These are phyloP conservation scores for Russula dissimulans DNA, from an alignment of 768 basidiomycete genomes.

Conservation along the genomic window DNA sequence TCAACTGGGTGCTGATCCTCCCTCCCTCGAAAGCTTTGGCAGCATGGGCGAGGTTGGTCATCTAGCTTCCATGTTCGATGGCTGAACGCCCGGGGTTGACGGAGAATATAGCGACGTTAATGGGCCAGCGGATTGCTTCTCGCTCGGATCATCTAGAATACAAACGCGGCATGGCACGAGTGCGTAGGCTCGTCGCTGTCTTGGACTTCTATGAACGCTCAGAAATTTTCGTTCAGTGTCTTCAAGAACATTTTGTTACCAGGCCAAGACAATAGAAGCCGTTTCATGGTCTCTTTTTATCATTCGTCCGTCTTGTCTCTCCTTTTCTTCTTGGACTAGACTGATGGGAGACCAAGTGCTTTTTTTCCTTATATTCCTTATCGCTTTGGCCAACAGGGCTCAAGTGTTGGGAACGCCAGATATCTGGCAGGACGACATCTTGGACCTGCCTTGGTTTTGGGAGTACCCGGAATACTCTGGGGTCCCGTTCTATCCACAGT, in stretches of 20 bases:
- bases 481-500: not conserved
- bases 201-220: slow-evolving; percentile 1
- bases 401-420: slow-evolving; percentile 42
- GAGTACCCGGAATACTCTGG: slow-evolving; percentile 52
- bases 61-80: not conserved
- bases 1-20: not conserved
- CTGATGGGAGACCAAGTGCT: slow-evolving; percentile 26
- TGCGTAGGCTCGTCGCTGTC: slow-evolving; percentile 26
- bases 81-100: not conserved
- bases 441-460: slow-evolving; percentile 70
- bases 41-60: slow-evolving; percentile 36
- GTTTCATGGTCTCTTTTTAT: slow-evolving; percentile 71
- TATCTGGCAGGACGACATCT: slow-evolving; percentile 49
- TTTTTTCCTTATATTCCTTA: slow-evolving; percentile 36
- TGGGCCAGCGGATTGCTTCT: slow-evolving; percentile 52
- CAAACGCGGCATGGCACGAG: slow-evolving; percentile 47
- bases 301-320: slow-evolving; percentile 30
- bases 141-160: slow-evolving; percentile 31
- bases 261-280: slow-evolving; percentile 72
- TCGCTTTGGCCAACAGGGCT: slow-evolving; percentile 47
- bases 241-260: slow-evolving; percentile 52
- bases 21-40: slow-evolving; percentile 45
- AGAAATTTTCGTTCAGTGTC: slow-evolving; percentile 36
- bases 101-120: slow-evolving; percentile 51
- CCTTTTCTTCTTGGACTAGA: not conserved